Base-by-base conservation (phyloP, 1,284 basidiomycete species). In the Fistulina hepatica region DNA sequence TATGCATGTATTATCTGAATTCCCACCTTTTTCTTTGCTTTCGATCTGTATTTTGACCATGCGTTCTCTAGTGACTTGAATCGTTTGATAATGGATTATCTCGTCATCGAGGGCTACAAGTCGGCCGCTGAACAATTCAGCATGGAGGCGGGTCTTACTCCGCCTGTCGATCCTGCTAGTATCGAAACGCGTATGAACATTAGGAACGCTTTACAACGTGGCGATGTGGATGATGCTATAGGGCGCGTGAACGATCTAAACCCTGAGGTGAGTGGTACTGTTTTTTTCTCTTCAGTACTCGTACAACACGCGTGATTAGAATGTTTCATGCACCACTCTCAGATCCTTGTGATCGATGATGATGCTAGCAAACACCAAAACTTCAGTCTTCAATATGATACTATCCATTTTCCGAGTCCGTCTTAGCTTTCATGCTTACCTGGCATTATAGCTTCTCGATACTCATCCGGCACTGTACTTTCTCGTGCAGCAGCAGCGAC, bases 241-340 rank as follows among this genome's bases (percentile, higher is more conserved):
- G 80, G 81, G 17, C 69, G 85, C 34, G 89, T 95, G 34, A 97
- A 97, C 53, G 93, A 97, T 56, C 62, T 98, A 44, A 89, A 97
- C 57, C 91, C 92, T 22, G 93, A 97, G 81, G 94, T 97, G 60
- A 65, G 90, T 63, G 34, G 44, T 17, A 34, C 39, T 43, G 42
- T 27, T 43, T 40, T 46, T 37, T 40, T 39, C 8, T 31, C 40
- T 36, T 34, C 17, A 34, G 21, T 41, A 48, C n/a, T n/a, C n/a
- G n/a, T n/a, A n/a, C n/a, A n/a, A n/a, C n/a, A 48, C 53, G 67
- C 57, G 84, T 61, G 89, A 93, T 93, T 90, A 81, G 71, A 84
- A 53, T 52, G 59, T 75, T 82, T 88, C 91, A 95, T 97, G 93
- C 93, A 97, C 93, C 93, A 97, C 92, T 84, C 93, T 79, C 71